These are phyloP conservation scores for Escallonia herrerae DNA, from an alignment of 129 eudicot species.

Conservation along the genomic window DNA sequence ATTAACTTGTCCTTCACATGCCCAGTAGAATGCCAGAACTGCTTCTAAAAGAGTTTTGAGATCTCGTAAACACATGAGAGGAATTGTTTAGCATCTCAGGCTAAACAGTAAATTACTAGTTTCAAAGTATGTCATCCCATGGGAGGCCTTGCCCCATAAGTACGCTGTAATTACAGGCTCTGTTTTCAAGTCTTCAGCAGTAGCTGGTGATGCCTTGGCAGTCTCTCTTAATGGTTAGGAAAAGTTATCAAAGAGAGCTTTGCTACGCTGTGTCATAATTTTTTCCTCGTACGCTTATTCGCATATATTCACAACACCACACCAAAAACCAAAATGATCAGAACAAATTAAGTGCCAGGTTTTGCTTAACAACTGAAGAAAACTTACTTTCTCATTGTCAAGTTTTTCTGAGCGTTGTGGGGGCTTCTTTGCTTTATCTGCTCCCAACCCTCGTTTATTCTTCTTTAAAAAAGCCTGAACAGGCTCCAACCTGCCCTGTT, in stretches of 20 bases:
- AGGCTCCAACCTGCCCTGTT: constrained; percentile 55
- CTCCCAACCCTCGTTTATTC: constrained; percentile 41
- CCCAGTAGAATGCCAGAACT: too few species aligned
- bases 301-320: too few species aligned
- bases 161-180: too few species aligned
- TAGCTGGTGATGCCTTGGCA: not conserved
- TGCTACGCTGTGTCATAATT: not conserved
- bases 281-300: too few species aligned
- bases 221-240: not conserved
- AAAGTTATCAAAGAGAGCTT: not conserved
- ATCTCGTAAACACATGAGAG: too few species aligned
- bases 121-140: too few species aligned
- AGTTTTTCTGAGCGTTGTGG: constrained; percentile 18
- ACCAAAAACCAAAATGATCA: not conserved
- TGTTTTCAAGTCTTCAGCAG: not conserved
- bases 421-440: constrained; percentile 34
- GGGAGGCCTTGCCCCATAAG: too few species aligned
- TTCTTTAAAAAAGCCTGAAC: constrained; percentile 31
- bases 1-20: too few species aligned
- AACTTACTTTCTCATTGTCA: constrained; percentile 37
- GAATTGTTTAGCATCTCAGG: too few species aligned
- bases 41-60: too few species aligned
- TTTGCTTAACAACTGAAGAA: constrained; percentile 1
- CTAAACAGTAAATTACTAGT: too few species aligned
- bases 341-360: not conserved